phyloP scores from a whole-genome alignment of 225 moss, liverwort and hornwort species.

The Polytrichum formosum region DNA sequence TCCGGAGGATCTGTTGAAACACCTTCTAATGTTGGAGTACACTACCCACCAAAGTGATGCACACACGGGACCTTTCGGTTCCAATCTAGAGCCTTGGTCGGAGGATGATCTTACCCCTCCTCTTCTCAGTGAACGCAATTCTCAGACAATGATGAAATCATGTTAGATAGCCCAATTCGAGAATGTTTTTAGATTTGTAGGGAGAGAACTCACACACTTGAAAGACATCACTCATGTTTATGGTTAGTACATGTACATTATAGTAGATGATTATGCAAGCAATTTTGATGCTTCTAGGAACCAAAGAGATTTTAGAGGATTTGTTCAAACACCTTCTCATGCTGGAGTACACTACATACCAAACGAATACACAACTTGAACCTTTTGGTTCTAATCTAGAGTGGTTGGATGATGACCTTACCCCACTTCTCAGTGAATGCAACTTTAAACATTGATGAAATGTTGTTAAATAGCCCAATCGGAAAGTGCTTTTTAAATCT shows the following conservation, averaged over 20 bases:
- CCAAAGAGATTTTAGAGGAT: conserved; percentile 29
- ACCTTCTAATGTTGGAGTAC: conserved; percentile 20
- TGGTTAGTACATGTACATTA: too few species aligned
- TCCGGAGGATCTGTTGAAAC: conserved; percentile 28
- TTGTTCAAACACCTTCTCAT: conserved; percentile 32
- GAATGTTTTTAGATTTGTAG: too few species aligned
- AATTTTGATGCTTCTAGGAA: conserved; percentile 40
- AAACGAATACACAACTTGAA: conserved; percentile 19
- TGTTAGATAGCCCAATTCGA: too few species aligned
- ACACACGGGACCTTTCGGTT: conserved; percentile 35
- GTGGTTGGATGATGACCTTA: conserved; percentile 44
- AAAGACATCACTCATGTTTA: too few species aligned
- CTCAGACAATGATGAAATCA: background rate
- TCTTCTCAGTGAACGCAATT: conserved; percentile 33
- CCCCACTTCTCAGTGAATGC: conserved; percentile 40
- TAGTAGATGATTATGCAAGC: conserved; percentile 10
- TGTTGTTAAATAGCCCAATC: too few species aligned
- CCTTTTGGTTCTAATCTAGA: conserved; percentile 29
- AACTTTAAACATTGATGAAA: background rate
- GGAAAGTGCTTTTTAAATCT: too few species aligned
- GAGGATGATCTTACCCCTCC: conserved; percentile 42
- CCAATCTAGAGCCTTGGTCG: conserved; percentile 34
- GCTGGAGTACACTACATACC: background rate
- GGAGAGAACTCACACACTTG: too few species aligned
- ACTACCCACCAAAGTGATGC: conserved; percentile 6